phyloP scores from a whole-genome alignment of 768 basidiomycete genomes.

The Dioszegia hungarica region DNA sequence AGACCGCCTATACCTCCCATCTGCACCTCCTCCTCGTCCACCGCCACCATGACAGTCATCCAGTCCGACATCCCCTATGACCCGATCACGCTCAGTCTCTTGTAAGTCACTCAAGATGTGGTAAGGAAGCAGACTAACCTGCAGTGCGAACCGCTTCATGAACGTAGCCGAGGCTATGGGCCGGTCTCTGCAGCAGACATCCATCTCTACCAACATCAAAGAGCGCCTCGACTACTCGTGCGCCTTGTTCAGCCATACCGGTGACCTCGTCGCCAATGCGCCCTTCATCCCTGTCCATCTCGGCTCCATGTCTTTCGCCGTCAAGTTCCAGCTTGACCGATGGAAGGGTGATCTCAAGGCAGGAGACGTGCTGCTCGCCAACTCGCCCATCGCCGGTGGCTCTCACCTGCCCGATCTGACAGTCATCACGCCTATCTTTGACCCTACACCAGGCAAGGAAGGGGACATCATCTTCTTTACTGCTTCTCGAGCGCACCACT shows the following conservation, averaged over 20 bases:
- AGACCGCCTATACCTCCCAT: too few species aligned
- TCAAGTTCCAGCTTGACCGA: conserved; percentile 34
- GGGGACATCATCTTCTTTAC: conserved; percentile 59
- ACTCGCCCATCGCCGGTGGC: conserved; percentile 14
- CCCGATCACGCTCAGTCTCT: conserved; percentile 32
- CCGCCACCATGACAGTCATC: neutral
- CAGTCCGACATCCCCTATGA: conserved; percentile 22
- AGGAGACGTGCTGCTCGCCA: conserved; percentile 90
- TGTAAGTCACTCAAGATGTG: conserved; percentile 10
- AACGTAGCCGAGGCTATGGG: conserved; percentile 77
- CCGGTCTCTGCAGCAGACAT: conserved; percentile 78
- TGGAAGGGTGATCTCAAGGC: conserved; percentile 61
- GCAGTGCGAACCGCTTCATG: conserved; percentile 20
- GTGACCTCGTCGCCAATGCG: conserved; percentile 89
- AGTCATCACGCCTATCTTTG: conserved; percentile 86
- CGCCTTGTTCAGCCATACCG: conserved; percentile 89
- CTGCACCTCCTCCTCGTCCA: too few species aligned
- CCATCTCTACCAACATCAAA: conserved; percentile 92
- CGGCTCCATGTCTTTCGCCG: conserved; percentile 42
- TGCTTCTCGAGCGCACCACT: conserved; percentile 87
- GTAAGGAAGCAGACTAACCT: neutral
- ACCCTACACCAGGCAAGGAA: conserved; percentile 11
- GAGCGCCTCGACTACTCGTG: conserved; percentile 93
- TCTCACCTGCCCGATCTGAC: conserved; percentile 83
- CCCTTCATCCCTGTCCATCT: conserved; percentile 48